A percentile compares a stretch with the other conserved stretches of the same genome.
These are phyloP conservation scores for Pichia sp. DNA, from an alignment of 1,139 yeast genomes.

Conservation along the genomic window DNA sequence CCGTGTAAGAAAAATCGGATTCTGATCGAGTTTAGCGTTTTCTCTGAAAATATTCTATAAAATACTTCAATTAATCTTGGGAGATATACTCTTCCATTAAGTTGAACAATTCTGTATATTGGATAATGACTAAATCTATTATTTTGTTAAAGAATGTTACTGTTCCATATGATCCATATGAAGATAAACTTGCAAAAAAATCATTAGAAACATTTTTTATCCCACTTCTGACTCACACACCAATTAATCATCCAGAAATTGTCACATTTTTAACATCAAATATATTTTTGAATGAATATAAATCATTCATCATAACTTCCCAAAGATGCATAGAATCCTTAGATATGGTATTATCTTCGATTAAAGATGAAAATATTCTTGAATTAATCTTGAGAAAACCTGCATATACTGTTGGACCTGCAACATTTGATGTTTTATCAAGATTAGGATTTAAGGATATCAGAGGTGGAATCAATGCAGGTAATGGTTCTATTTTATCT, in stretches of 20 bases:
- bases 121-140: slow-evolving; percentile 18
- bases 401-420: slow-evolving; percentile 89
- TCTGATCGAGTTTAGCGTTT: too few relatives aligned
- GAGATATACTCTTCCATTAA: too few relatives aligned
- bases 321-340: slow-evolving; percentile 88
- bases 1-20: too few relatives aligned
- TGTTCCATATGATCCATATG: slow-evolving; percentile 59
- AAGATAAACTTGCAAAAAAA: slow-evolving; percentile 32
- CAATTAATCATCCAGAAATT: slow-evolving; percentile 42
- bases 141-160: slow-evolving; percentile 63
- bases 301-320: slow-evolving; percentile 72
- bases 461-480: slow-evolving; percentile 70
- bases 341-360: slow-evolving; percentile 35
- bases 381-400: slow-evolving; percentile 39
- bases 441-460: slow-evolving; percentile 62
- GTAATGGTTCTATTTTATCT: slow-evolving; percentile 71
- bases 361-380: slow-evolving; percentile 17
- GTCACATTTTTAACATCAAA: slow-evolving; percentile 36
- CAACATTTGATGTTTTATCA: slow-evolving; percentile 59
- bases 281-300: slow-evolving; percentile 36
- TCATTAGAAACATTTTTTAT: slow-evolving; percentile 46
- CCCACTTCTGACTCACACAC: slow-evolving; percentile 63
- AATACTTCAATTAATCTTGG: too few relatives aligned
- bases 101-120: background rate
- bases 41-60: too few relatives aligned